phyloP scores from a whole-genome alignment of 495 filamentous ascomycete genomes.

The Parmelia sp. region DNA sequence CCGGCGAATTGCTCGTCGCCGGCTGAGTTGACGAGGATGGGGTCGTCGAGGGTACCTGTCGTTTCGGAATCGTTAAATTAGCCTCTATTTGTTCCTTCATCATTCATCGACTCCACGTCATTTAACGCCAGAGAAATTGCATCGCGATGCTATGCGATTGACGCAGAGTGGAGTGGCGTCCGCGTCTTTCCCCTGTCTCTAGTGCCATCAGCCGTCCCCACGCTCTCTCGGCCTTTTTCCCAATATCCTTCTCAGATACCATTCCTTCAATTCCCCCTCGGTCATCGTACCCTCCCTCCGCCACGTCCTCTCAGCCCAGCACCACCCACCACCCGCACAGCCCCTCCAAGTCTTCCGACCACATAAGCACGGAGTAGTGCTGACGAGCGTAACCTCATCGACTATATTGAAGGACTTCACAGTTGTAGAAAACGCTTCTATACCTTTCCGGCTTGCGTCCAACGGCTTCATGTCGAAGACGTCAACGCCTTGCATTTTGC shows the following conservation, averaged over 20 bases:
- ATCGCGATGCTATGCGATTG: neutral
- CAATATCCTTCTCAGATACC: neutral
- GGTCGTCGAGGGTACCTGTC: slow-evolving; percentile 80
- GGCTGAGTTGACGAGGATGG: slow-evolving; percentile 79
- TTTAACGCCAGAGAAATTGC: neutral
- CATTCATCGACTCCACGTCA: neutral
- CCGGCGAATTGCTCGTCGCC: slow-evolving; percentile 96
- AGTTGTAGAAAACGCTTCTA: neutral
- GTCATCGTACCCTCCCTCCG: neutral
- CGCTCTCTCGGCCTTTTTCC: neutral
- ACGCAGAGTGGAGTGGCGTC: neutral
- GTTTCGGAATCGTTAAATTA: neutral
- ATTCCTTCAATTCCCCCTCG: neutral
- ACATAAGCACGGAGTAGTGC: neutral
- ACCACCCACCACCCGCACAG: neutral
- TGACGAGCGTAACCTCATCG: neutral
- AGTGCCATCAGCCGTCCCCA: neutral
- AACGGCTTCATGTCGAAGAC: slow-evolving; percentile 98
- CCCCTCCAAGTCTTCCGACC: neutral
- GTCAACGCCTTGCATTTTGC: slow-evolving; percentile 98
- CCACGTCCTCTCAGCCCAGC: neutral
- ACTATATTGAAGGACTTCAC: neutral
- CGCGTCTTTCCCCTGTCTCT: neutral
- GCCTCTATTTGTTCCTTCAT: neutral
- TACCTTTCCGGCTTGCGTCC: slow-evolving; percentile 81